Base-by-base conservation (phyloP, 2,329 filamentous ascomycete species). In the Clarireedia sp. region DNA sequence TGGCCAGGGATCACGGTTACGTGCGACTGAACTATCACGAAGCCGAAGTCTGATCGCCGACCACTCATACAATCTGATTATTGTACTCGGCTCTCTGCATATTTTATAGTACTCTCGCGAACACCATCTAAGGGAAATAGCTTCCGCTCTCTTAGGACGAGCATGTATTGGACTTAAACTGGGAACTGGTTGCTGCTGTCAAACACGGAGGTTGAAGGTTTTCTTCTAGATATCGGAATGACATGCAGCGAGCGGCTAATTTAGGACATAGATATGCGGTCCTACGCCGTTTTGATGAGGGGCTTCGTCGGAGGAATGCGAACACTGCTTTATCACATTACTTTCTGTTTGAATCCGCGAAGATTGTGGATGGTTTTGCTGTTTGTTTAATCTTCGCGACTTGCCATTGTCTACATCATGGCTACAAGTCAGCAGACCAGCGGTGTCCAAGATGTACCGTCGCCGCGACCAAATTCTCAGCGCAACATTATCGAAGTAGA, bases 31-130 rank as follows among this genome's bases (percentile, higher is more conserved):
- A 48, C 29, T 36, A 54, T 33, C 23, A 33, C 19, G 21, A 48
- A 24, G 51, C 43, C 43, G 37, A 48, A 26, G 14, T 48, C 48
- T 54, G 51, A 54, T 54, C 51, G 51, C 51, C 51, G 33, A 54
- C 43, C 44, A 48, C 16, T 41, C 38, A 41, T 48, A 48, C n/a
- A 29, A 17, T 24, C 29, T 48, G 51, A n/a, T 47, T 41, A 33
- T 21, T 48, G 21, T 33, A 16, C 49, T 49, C 45, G 51, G 51
- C 33, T 48, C 12, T 21, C 21, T 54, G 51, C 51, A 54, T 54
- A 26, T 48, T 19, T 24, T 48, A 43, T 29, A 38, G 29, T n/a
- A 54, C 33, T 36, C 38, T 48, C n/a, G 51, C 51, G 23, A 45
- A 41, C 23, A 29, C 51, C 43, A 29, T 23, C 48, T 43, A 33